Evolutionary conservation across 2,329 filamentous ascomycete species (phyloP).

Genomic region (Nemania serpens): DNA sequence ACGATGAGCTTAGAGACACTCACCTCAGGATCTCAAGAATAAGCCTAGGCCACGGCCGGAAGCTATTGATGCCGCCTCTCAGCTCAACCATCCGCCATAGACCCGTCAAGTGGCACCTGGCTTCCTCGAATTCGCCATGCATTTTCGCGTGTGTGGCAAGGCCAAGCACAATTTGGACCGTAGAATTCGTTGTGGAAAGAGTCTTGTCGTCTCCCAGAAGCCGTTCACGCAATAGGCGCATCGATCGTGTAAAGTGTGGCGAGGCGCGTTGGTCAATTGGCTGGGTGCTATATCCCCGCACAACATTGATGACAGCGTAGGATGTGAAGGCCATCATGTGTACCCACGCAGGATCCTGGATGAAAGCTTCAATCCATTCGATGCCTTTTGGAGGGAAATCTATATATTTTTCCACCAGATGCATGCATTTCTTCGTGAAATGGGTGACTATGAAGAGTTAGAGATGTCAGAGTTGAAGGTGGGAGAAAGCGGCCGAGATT

Average conservation of each 20-base stretch:
- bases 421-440: background rate
- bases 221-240: background rate
- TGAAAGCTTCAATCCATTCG: background rate
- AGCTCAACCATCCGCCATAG: background rate
- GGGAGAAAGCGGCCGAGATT: too few species aligned
- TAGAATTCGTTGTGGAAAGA: background rate
- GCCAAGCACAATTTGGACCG: background rate
- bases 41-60: background rate
- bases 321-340: slow-evolving; percentile 3
- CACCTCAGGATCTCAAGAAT: background rate
- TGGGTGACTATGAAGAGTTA: background rate
- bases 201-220: background rate
- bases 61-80: background rate
- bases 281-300: background rate
- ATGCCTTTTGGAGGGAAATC: background rate
- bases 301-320: background rate
- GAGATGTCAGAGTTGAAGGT: background rate
- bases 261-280: background rate
- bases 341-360: background rate
- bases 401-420: background rate
- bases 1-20: background rate
- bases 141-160: background rate
- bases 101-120: background rate
- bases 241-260: background rate
- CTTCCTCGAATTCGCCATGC: background rate